Base-by-base conservation (phyloP, 2,329 filamentous ascomycete species). In the Hypoxylon rubiginosum region DNA sequence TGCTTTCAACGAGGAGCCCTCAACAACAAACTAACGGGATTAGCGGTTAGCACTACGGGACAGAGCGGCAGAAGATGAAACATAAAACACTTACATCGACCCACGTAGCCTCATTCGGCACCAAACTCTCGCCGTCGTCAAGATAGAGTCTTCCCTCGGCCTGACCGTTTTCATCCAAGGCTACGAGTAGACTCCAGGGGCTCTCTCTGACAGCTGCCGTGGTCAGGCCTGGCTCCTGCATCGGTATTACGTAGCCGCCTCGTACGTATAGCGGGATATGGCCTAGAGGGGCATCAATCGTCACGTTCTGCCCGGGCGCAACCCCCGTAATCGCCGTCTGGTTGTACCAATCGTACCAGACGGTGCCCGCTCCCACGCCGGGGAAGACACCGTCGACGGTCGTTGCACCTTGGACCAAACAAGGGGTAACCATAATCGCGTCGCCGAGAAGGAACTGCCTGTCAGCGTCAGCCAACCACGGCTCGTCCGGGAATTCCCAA, bases 281-380 rank as follows among this genome's bases (percentile, higher is more conserved):
- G 66, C 92, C 62, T 84, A 91, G 75, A 82, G 79, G 80, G 2
- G 81, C 81, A 4, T 76, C 76, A 17, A 82, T 77, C 0, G 79
- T 82, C 7, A 82, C 77, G 39, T 82, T 82, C 68, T 80, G 72
- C 2, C 79, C 81, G 1, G 73, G 56, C 2, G 64, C 28, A 0
- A 80, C 76, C 4, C 72, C 75, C 0, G 70, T 67, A 9, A 92
- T 81, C 0, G 82, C 82, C 0, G 82, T 83, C 54, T 88, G 86
- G n/a, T 85, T 91, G 77, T 93, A 93, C 91, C 91, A 94, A 76
- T 94, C 91, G 72, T 93, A 94, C 89, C 91, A 94, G 1, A 88
- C 77, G 43, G 87, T 86, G 2, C 82, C 88, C 0, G 84, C 78
- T 1, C 83, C 83, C 1, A 88, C 77, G 6, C 91, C 91, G 0